Evolutionary conservation across 148 eudicot genomes (phyloP).

Genomic region (Vaccinium myrtillus): DNA sequence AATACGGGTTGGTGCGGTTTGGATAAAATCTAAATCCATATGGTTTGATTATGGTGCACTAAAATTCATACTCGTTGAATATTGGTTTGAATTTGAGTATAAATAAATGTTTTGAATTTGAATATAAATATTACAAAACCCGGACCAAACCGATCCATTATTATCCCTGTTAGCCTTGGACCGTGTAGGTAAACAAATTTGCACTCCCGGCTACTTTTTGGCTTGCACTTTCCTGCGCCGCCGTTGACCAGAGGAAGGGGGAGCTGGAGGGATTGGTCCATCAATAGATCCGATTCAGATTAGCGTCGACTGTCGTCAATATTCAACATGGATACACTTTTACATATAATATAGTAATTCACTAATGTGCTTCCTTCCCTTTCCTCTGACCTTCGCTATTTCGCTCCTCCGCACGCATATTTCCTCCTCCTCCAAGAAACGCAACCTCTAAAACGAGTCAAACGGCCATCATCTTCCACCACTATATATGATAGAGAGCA

Average conservation of each 20-base stretch:
- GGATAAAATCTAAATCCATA: too few relatives aligned
- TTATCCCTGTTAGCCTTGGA: too few relatives aligned
- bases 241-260: background rate
- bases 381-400: background rate
- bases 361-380: background rate
- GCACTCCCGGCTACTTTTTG: too few relatives aligned
- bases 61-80: too few relatives aligned
- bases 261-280: background rate
- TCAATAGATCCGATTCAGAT: background rate
- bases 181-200: too few relatives aligned
- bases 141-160: too few relatives aligned
- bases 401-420: background rate
- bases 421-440: slow-evolving; percentile 12
- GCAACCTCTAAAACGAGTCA: slow-evolving; percentile 3
- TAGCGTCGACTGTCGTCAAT: background rate
- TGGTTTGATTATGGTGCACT: too few relatives aligned
- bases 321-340: background rate
- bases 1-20: too few relatives aligned
- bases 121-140: too few relatives aligned
- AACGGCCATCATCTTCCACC: background rate
- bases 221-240: too few relatives aligned
- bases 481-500: slow-evolving; percentile 10
- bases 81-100: too few relatives aligned
- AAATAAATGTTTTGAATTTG: too few relatives aligned
- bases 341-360: background rate